Evolutionary conservation across 228 moss, liverwort and hornwort species (phyloP), one percentile per base, ranked within the genome.

Genomic region (Sphagnum fallax): DNA sequence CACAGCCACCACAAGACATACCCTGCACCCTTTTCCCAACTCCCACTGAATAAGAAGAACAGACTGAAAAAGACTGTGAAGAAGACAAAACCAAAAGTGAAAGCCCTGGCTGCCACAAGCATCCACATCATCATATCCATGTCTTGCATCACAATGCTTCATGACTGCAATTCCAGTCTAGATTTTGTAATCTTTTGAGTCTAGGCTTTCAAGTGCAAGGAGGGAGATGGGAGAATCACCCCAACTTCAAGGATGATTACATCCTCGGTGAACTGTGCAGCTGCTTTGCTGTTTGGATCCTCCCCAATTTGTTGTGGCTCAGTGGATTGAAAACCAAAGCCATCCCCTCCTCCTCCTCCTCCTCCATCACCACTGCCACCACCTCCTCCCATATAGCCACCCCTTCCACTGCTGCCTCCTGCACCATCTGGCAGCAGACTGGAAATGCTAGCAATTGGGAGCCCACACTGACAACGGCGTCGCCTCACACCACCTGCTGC

Each of bases 1-100:
- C 94, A 77, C 98, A 98, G 58, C 94, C 98, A 75, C 98, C 98
- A 73, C 98, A 98, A 61, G 93, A 93, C 98, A 98, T 98, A 60
- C 98, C 98, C 98, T 98, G 78, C 76, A 75, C 67, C 74, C 47
- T 67, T 60, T 64, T 65, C 65, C 48, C 52, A 65, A 67, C 13
- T 47, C 18, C 3, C 10, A 65, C 49, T 59, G 52, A 64, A 51
- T 8, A 32, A 16, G 1, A 52, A 32, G n/a, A 18, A 53, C 8
- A 53, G 13, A 68, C 12, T 4, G n/a, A n/a, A 10, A 57, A 52
- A 13, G 10, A 16, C 6, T 6, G 10, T 15, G 55, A 14, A 16
- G 10, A 15, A 32, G 49, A 61, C 70, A 65, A 18, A 5, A 52
- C 14, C n/a, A 47, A 47, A 16, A 47, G 10, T 52, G 53, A 12